A percentile compares a stretch with the other conserved stretches of the same genome.
phyloP scores from a whole-genome alignment of 2,329 filamentous ascomycete species.

The Lachnellula cervina region DNA sequence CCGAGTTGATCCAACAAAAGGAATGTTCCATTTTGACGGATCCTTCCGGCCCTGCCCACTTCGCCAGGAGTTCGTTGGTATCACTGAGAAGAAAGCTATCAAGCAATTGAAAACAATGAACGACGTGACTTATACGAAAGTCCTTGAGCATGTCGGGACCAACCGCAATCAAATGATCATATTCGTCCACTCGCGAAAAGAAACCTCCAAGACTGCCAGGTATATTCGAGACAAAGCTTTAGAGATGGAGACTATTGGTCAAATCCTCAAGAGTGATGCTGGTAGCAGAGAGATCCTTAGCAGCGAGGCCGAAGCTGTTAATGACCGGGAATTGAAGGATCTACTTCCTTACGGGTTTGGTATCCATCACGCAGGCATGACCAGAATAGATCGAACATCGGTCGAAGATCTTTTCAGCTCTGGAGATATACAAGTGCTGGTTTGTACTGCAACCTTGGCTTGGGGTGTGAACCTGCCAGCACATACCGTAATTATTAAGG shows the following conservation, averaged over 20 bases:
- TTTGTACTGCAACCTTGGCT: slow-evolving; percentile 95
- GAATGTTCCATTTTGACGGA: slow-evolving; percentile 93
- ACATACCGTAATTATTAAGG: slow-evolving; percentile 98
- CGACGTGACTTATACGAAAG: slow-evolving; percentile 96
- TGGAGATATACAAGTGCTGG: slow-evolving; percentile 88
- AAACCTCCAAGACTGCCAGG: slow-evolving; percentile 94
- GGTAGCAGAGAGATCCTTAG: slow-evolving; percentile 84
- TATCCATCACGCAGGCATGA: slow-evolving; percentile 98
- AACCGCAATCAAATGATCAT: slow-evolving; percentile 98
- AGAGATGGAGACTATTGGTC: slow-evolving; percentile 94
- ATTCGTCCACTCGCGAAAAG: slow-evolving; percentile 96
- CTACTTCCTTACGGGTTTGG: slow-evolving; percentile 93
- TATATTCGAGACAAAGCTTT: slow-evolving; percentile 95
- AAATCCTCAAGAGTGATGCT: slow-evolving; percentile 89
- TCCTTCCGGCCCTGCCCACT: slow-evolving; percentile 90
- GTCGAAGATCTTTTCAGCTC: slow-evolving; percentile 93
- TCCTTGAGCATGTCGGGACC: slow-evolving; percentile 89
- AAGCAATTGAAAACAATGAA: slow-evolving; percentile 99
- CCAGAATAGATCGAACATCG: slow-evolving; percentile 84
- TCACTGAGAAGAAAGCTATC: slow-evolving; percentile 97
- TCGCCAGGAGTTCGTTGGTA: slow-evolving; percentile 94
- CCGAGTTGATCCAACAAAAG: slow-evolving; percentile 78
- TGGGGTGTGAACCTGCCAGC: slow-evolving; percentile 99
- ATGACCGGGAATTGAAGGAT: slow-evolving; percentile 87
- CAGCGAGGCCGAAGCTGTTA: slow-evolving; percentile 76